A percentile compares a stretch with the other conserved stretches of the same genome.
These are phyloP conservation scores for Mortierella sp. DNA, from an alignment of 371 early-diverging fungal genomes.

Conservation along the genomic window DNA sequence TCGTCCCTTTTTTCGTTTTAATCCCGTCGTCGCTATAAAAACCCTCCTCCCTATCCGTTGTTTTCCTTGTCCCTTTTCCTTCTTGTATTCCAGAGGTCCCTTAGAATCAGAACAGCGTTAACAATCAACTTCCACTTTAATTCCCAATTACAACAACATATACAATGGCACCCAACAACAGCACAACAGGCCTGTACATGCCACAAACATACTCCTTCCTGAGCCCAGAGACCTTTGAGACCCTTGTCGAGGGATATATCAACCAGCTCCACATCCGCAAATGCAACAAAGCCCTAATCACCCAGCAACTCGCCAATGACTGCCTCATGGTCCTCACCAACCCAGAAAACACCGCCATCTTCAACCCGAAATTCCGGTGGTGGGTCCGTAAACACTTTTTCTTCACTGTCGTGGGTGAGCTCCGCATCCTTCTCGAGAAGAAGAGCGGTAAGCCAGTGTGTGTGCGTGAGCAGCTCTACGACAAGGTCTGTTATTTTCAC, in stretches of 20 bases:
- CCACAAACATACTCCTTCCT: conserved; percentile 54
- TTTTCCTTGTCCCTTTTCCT: background rate
- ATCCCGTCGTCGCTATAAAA: background rate
- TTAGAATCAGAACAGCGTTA: conserved; percentile 13
- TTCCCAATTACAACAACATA: conserved; percentile 2
- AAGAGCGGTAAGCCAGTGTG: conserved; percentile 55
- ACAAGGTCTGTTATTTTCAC: conserved; percentile 55
- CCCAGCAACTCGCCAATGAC: conserved; percentile 53
- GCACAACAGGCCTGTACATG: conserved; percentile 33
- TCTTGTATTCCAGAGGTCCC: conserved; percentile 15
- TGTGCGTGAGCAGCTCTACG: conserved; percentile 53
- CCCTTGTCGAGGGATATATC: conserved; percentile 53
- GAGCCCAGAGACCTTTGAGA: conserved; percentile 56
- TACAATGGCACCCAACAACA: conserved; percentile 38
- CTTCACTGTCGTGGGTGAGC: conserved; percentile 54
- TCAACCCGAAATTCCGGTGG: conserved; percentile 57
- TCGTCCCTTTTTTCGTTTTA: background rate
- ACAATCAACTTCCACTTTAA: conserved; percentile 13
- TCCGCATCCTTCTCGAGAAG: conserved; percentile 52
- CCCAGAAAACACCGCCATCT: conserved; percentile 55
- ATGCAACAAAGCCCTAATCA: conserved; percentile 53
- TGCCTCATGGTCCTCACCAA: conserved; percentile 56
- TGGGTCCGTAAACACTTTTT: conserved; percentile 58
- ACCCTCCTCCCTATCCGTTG: background rate
- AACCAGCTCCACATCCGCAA: conserved; percentile 55